These are phyloP conservation scores for Lotus japonicus DNA, from an alignment of 306 rosid species.

Conservation along the genomic window DNA sequence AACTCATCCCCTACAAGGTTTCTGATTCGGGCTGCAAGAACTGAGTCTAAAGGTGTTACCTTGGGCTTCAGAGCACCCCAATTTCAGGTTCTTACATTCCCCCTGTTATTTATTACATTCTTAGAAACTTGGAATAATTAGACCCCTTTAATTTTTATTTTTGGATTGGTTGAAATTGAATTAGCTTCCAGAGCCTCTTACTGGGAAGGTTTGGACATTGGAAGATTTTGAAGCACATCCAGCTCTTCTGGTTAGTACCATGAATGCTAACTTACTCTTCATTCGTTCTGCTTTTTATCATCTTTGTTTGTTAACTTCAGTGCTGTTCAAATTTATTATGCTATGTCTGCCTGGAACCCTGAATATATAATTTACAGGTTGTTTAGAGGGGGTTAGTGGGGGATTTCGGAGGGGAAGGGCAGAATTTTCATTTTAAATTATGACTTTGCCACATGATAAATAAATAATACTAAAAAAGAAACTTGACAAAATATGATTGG, in stretches of 20 bases:
- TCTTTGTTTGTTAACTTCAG: not conserved
- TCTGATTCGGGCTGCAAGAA: slow-evolving; percentile 54
- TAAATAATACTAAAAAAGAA: too few species aligned
- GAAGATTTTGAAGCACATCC: slow-evolving; percentile 87
- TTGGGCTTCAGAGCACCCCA: slow-evolving; percentile 80
- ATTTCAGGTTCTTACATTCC: slow-evolving; percentile 48
- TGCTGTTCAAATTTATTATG: not conserved
- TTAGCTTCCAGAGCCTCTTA: slow-evolving; percentile 88
- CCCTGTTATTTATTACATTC: not conserved
- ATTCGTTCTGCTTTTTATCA: not conserved
- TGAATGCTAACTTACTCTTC: not conserved
- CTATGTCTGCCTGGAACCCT: not conserved
- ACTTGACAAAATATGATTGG: too few species aligned
- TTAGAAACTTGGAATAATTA: not conserved
- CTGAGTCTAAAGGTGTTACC: slow-evolving; percentile 51
- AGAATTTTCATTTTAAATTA: too few species aligned
- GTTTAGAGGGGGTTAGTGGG: too few species aligned
- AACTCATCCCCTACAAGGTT: slow-evolving; percentile 26
- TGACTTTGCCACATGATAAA: too few species aligned
- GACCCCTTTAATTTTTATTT: not conserved
- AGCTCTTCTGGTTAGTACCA: slow-evolving; percentile 76
- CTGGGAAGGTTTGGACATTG: slow-evolving; percentile 78
- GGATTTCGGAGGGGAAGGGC: too few species aligned
- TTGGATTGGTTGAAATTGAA: slow-evolving; percentile 23
- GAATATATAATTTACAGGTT: not conserved